phyloP scores from a whole-genome alignment of 1,139 yeast species.

The Pichia sp. region DNA sequence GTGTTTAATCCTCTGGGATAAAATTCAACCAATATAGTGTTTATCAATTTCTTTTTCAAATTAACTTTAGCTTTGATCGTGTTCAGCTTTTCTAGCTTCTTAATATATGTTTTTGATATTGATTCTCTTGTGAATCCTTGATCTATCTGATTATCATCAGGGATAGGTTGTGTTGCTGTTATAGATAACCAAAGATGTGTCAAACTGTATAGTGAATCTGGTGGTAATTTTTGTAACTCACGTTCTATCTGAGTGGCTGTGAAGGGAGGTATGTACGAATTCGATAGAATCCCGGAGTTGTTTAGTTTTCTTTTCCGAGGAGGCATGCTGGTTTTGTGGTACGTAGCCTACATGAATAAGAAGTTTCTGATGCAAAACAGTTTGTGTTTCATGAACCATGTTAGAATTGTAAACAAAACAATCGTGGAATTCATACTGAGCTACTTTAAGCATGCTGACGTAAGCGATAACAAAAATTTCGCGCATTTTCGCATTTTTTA shows the following conservation, averaged over 20 bases:
- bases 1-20: conserved; percentile 68
- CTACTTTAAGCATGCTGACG: too few species aligned
- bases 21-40: conserved; percentile 49
- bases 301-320: conserved; percentile 9
- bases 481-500: conserved; percentile 1
- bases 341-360: too few species aligned
- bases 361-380: too few species aligned
- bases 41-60: conserved; percentile 48
- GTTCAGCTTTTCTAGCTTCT: conserved; percentile 17
- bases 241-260: conserved; percentile 24
- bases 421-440: neutral
- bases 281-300: conserved; percentile 32
- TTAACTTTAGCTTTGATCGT: conserved; percentile 14
- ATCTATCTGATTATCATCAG: conserved; percentile 18
- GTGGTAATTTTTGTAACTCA: conserved; percentile 27
- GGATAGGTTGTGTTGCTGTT: conserved; percentile 29
- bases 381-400: neutral
- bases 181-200: conserved; percentile 33
- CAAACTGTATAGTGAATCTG: conserved; percentile 31
- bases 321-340: neutral
- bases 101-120: conserved; percentile 18
- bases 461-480: conserved; percentile 5
- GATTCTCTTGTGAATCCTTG: conserved; percentile 21
- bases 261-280: conserved; percentile 31
- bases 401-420: conserved; percentile 1